phyloP scores from a whole-genome alignment of 108 stramenopile species.

The Seminavis robusta region DNA sequence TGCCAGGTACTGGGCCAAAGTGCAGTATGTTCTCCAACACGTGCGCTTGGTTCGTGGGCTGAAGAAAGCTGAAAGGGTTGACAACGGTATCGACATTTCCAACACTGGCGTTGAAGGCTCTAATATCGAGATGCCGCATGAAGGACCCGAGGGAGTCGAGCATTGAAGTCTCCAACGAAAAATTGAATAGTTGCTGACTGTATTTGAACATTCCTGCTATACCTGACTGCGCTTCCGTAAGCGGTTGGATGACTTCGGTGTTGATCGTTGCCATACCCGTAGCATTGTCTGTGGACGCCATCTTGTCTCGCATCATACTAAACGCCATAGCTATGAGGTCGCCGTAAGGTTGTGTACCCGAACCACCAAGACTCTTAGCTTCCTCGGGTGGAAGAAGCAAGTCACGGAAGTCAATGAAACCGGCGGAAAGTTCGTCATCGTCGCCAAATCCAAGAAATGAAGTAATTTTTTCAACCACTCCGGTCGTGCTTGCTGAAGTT shows the following conservation, averaged over 20 bases:
- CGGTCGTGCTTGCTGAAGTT: no score
- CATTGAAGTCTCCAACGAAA: no score
- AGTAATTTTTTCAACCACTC: no score
- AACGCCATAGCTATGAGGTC: conserved; percentile 37
- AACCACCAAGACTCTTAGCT: conserved; percentile 35
- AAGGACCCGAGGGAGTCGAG: no score
- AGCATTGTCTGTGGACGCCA: conserved; percentile 43
- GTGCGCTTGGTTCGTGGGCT: no score
- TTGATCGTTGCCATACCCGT: conserved; percentile 56
- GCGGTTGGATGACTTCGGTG: conserved; percentile 41
- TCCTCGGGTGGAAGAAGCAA: conserved; percentile 31
- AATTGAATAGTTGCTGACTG: conserved; percentile 22
- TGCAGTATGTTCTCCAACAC: no score
- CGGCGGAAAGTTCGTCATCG: no score
- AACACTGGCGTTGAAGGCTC: no score
- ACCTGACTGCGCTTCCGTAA: conserved; percentile 48
- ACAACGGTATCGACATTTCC: no score
- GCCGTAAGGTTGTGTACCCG: conserved; percentile 48
- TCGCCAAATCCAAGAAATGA: not conserved
- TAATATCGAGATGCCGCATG: no score
- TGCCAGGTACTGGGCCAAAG: no score
- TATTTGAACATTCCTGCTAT: conserved; percentile 33
- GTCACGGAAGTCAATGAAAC: conserved; percentile 61
- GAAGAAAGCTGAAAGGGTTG: no score
- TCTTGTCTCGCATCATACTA: conserved; percentile 25